A percentile compares a stretch with the other conserved stretches of the same genome.
Conservation (phyloP, 179 eudicot species). For the Silene vulgaris region DNA sequence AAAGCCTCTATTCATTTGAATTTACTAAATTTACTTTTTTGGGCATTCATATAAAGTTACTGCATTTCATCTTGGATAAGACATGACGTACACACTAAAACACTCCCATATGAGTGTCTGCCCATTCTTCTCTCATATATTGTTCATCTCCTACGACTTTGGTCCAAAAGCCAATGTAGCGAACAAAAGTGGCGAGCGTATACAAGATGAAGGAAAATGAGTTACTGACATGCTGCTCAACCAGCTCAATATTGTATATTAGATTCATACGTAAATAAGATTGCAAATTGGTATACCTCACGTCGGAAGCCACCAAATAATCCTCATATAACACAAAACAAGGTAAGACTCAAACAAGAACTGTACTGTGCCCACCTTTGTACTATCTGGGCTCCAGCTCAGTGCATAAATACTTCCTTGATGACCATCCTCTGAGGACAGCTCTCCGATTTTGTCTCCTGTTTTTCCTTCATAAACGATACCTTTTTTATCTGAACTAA, state of each 20-base stretch:
- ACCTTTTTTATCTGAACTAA: conserved; percentile 92
- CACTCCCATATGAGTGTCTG: too few relatives aligned
- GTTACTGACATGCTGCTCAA: not conserved
- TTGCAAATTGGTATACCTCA: not conserved
- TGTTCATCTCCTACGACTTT: too few relatives aligned
- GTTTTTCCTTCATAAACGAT: conserved; percentile 79
- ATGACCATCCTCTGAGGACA: conserved; percentile 79
- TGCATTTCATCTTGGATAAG: too few relatives aligned
- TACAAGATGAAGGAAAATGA: not conserved
- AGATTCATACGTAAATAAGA: not conserved
- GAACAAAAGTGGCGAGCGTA: too few relatives aligned
- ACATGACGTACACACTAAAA: too few relatives aligned
- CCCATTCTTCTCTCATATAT: too few relatives aligned
- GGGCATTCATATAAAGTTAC: too few relatives aligned
- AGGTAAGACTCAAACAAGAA: not conserved
- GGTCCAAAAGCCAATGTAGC: too few relatives aligned
- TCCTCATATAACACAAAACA: conserved; percentile 4
- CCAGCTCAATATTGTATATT: not conserved
- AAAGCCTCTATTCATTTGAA: not conserved
- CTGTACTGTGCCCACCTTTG: conserved; percentile 46
- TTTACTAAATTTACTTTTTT: too few relatives aligned
- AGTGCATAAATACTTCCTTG: conserved; percentile 93
- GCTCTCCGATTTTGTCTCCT: conserved; percentile 74
- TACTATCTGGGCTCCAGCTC: conserved; percentile 93
- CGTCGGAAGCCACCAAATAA: not conserved